phyloP scores from a whole-genome alignment of 176 grass and related monocot species.

The Zea luxurians region DNA sequence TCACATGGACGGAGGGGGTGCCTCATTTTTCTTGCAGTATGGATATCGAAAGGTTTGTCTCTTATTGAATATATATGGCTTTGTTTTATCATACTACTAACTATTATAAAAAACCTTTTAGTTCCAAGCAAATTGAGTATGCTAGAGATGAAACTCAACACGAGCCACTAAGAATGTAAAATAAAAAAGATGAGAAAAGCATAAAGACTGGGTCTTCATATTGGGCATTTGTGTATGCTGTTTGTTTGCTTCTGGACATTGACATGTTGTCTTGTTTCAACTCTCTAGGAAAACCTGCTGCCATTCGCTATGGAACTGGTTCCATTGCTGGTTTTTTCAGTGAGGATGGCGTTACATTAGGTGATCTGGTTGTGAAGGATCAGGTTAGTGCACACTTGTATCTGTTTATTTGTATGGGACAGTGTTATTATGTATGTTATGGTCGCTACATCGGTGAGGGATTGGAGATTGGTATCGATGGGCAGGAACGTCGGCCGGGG shows the following conservation, averaged over 20 bases:
- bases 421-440: not conserved
- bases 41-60: not conserved
- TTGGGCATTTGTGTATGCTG: not conserved
- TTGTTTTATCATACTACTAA: not conserved
- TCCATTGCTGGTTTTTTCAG: constrained; percentile 87
- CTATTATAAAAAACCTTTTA: not conserved
- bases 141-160: not conserved
- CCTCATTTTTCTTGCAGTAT: not conserved
- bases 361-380: constrained; percentile 68
- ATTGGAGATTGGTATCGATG: too few species aligned
- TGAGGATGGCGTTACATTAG: constrained; percentile 66
- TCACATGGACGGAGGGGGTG: too few species aligned
- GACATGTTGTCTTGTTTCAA: constrained; percentile 36
- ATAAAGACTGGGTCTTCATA: not conserved
- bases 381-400: constrained; percentile 46
- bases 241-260: constrained; percentile 17
- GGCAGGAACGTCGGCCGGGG: too few species aligned
- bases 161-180: not conserved
- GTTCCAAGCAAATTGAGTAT: not conserved
- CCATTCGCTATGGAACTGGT: constrained; percentile 90
- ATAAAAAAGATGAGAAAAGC: not conserved
- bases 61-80: not conserved
- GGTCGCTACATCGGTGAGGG: not conserved
- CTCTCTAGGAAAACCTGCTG: constrained; percentile 68
- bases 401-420: not conserved